A percentile compares a stretch with the other conserved stretches of the same genome.
These are phyloP conservation scores for Phytopythium boreale DNA, from an alignment of 352 stramenopile species.

Conservation along the genomic window DNA sequence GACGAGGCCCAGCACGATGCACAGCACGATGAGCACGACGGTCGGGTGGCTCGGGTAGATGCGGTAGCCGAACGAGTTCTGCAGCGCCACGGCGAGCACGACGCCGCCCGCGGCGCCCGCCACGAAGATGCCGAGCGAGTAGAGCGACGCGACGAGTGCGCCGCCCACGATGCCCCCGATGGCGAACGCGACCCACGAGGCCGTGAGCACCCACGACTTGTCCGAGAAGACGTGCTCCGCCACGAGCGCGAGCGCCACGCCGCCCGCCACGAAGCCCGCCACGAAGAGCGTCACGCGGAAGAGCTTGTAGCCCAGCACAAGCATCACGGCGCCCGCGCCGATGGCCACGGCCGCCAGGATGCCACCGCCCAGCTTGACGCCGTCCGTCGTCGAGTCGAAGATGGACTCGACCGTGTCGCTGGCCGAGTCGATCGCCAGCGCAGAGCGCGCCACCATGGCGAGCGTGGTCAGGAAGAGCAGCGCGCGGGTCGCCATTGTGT, in stretches of 20 bases:
- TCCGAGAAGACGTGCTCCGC: conserved; percentile 39
- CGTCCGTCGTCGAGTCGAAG: conserved; percentile 32
- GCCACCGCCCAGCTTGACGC: conserved; percentile 30
- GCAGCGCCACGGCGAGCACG: conserved; percentile 42
- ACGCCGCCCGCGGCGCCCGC: conserved; percentile 49
- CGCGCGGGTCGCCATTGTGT: background rate
- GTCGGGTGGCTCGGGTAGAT: conserved; percentile 52
- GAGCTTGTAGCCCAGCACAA: conserved; percentile 56
- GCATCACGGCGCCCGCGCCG: conserved; percentile 33
- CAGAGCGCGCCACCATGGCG: conserved; percentile 12
- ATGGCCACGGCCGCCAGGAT: conserved; percentile 39
- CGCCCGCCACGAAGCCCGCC: conserved; percentile 48
- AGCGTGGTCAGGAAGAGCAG: conserved; percentile 22
- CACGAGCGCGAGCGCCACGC: conserved; percentile 34
- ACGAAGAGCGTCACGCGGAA: conserved; percentile 57
- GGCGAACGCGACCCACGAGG: conserved; percentile 60
- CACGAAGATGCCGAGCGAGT: conserved; percentile 54
- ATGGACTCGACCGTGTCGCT: conserved; percentile 39
- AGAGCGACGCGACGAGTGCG: conserved; percentile 43
- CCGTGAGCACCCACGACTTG: conserved; percentile 48
- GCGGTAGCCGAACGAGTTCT: conserved; percentile 53
- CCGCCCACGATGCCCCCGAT: conserved; percentile 45
- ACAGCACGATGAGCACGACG: conserved; percentile 43
- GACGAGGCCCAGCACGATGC: conserved; percentile 35
- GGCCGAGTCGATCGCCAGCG: conserved; percentile 18